A percentile compares a stretch with the other conserved stretches of the same genome.
These are phyloP conservation scores for Rhododendron griersonianum DNA, from an alignment of 148 eudicot genomes.

Conservation along the genomic window DNA sequence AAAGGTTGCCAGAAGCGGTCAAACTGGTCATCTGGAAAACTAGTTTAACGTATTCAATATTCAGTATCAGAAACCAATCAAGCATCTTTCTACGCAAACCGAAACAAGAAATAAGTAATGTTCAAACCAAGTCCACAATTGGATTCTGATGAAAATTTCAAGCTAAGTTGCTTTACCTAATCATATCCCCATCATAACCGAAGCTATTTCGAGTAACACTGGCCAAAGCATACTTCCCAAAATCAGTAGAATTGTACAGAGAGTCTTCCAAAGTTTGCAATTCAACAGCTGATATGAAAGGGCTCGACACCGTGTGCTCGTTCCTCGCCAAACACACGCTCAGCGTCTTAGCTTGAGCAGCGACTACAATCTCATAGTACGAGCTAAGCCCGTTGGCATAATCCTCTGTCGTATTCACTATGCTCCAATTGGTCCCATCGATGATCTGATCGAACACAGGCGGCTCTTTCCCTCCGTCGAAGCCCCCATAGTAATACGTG, in stretches of 20 bases:
- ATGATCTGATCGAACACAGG: conserved; percentile 83
- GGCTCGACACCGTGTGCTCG: conserved; percentile 35
- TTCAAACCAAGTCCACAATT: not conserved
- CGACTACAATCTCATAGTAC: conserved; percentile 60
- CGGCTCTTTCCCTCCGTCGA: conserved; percentile 66
- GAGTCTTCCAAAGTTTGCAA: conserved; percentile 41
- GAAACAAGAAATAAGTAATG: not conserved
- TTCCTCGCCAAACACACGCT: conserved; percentile 66
- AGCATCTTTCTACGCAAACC: not conserved
- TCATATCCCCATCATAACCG: conserved; percentile 33
- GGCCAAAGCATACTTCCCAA: conserved; percentile 40
- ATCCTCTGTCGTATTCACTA: conserved; percentile 70
- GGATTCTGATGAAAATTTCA: not conserved
- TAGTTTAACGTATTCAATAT: conserved; percentile 24
- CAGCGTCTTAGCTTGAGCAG: conserved; percentile 33
- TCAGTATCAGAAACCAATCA: conserved; percentile 12
- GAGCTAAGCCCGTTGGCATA: conserved; percentile 55
- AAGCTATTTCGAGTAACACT: conserved; percentile 63
- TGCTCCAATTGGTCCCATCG: conserved; percentile 71
- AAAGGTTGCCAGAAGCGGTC: conserved; percentile 70
- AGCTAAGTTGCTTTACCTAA: conserved; percentile 33
- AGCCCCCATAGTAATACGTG: conserved; percentile 69
- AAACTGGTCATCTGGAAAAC: conserved; percentile 83
- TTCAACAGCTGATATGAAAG: conserved; percentile 69
- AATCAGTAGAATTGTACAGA: conserved; percentile 63